Percentiles rank a stretch among this genome's conserved stretches.
Evolutionary conservation across 352 stramenopile genomes (phyloP).

Genomic region (Blastocystis sp.): DNA sequence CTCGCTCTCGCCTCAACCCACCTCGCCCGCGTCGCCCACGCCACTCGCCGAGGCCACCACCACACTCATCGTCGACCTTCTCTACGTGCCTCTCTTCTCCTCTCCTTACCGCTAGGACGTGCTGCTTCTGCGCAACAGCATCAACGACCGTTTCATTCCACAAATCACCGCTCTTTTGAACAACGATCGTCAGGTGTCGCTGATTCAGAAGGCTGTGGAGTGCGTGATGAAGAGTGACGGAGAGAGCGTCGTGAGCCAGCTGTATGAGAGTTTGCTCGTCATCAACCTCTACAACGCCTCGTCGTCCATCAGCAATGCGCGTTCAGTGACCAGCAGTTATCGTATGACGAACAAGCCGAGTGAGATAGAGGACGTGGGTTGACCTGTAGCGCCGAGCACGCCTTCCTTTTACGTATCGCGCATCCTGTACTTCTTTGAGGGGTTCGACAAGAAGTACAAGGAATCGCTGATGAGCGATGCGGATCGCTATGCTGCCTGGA

Average conservation of each 20-base stretch:
- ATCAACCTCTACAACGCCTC: conserved; percentile 7
- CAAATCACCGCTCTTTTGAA: not conserved
- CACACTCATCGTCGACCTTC: not conserved
- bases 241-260: not conserved
- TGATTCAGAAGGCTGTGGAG: conserved; percentile 1
- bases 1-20: not conserved
- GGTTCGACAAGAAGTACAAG: conserved; percentile 43
- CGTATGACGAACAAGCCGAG: conserved; percentile 67
- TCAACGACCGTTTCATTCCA: not conserved
- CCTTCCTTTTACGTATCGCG: conserved; percentile 46
- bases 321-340: conserved; percentile 68
- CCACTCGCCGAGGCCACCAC: not conserved
- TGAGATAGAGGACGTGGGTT: not conserved
- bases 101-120: not conserved
- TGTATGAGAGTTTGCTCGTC: not conserved
- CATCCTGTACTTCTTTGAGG: conserved; percentile 6
- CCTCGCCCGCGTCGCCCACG: not conserved
- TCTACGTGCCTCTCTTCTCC: not conserved
- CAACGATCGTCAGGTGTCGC: not conserved
- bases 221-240: not conserved
- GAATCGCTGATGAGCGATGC: not conserved
- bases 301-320: conserved; percentile 2
- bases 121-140: conserved; percentile 5
- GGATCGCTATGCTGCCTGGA: not conserved
- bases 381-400: conserved; percentile 4